Base-by-base conservation (phyloP, 1,284 basidiomycete species). In the Cystobasidium slooffiae region DNA sequence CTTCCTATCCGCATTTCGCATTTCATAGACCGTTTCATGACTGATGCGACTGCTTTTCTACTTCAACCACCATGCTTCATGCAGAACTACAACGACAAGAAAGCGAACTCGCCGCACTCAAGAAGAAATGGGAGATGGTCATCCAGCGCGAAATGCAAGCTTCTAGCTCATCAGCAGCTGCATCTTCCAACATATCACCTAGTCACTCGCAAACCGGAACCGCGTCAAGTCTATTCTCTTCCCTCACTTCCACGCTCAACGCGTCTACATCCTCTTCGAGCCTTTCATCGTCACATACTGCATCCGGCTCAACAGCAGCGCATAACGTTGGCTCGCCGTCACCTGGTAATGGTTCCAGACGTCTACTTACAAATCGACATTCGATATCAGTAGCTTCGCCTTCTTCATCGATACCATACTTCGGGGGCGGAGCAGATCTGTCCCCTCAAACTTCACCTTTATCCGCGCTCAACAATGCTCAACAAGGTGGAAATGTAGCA, bases 71-170 rank as follows among this genome's bases (percentile, higher is more conserved):
- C 31, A 7, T 22, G 6, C 3, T n/a, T 56, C 6, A 22, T 53
- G 14, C 73, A 80, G 79, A 80, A 46, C 74, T 80, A 6, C 77
- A 78, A 53, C 78, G 78, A 10, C 74, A 78, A 67, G 79, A 80
- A 52, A 56, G 49, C 8, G 79, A 80, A 37, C 72, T 80, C 22
- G 65, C 61, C 3, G 6, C 56, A 16, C 70, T 79, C 18, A 79
- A 80, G 70, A 73, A 68, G 52, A 80, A 78, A 53, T 79, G 78
- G 78, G 76, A 78, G 61, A 51, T 75, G 4, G 78, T 79, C 61
- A 76, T 80, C 22, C 67, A 62, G n/a, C 47, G 68, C 1, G 68
- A 72, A 41, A 56, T 70, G 61, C 24, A 49, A 52, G 61, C 68
- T 8, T 62, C 68, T 46, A 47, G 69, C 3, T 37, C 68, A 1